Base-by-base conservation (phyloP, 331 rosid genomes). In the Acacia concinna region DNA sequence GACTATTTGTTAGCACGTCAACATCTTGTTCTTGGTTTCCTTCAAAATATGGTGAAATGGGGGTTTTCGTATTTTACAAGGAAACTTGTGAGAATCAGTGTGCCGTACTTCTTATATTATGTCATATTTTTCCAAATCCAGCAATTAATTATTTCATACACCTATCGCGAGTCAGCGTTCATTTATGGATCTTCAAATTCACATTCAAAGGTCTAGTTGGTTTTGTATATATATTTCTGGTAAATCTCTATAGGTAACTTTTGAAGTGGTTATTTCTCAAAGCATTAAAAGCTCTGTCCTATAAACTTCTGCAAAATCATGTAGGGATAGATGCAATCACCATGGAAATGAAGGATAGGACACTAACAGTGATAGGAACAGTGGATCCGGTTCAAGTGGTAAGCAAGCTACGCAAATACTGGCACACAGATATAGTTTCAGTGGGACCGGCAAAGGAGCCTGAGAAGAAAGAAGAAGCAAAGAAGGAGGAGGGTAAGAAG, bases 331-430 rank as follows among this genome's bases (percentile, higher is more conserved):
- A 95, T 87, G 94, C 91, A 0, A 90, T 95, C 27, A 71, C 98
- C 35, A 90, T 95, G 97, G 88, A 95, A 49, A 95, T 95, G 99
- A 95, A 93, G 81, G 98, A 82, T 78, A 85, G 81, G 92, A 91
- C 89, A 52, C 74, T 96, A 56, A 96, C 99, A 28, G 97, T 96
- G 85, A 83, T 96, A 40, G 99, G 99, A 52, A 83, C 87, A 0
- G 94, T 89, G 7, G 99, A 96, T 87, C 99, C 99, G 0, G 83
- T 96, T 21, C 77, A 62, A 79, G 85, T 93, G 44, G 99, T 91
- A 43, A 90, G 93, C 89, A 96, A 93, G 75, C 76, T 96, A 82
- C 78, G 99, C 11, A 96, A 93, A 60, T 82, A 85, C 44, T 96
- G 98, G 98, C 81, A 69, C 3, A 85, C 97, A 25, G 85, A 83